Evolutionary conservation across 192 early-diverging fungal species (phyloP).

Genomic region (Globomyces pollinis-pini): DNA sequence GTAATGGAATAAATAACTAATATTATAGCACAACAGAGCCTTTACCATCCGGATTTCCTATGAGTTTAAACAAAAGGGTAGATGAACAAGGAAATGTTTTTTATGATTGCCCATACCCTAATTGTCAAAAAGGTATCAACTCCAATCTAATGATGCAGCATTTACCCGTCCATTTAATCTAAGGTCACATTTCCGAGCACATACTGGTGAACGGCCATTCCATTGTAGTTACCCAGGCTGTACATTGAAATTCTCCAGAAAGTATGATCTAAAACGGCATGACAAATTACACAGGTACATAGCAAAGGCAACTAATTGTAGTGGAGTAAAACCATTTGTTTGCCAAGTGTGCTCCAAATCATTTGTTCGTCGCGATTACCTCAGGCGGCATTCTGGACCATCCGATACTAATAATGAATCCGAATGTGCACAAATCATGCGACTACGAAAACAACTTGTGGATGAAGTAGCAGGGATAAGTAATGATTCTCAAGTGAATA

Average conservation of each 20-base stretch:
- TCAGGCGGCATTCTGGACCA: slow-evolving; percentile 25
- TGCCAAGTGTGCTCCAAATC: slow-evolving; percentile 30
- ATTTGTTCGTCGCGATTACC: slow-evolving; percentile 33
- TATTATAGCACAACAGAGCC: too few relatives aligned
- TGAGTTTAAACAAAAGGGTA: too few relatives aligned
- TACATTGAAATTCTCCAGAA: slow-evolving; percentile 70
- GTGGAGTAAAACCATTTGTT: slow-evolving; percentile 27
- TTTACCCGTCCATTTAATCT: slow-evolving; percentile 66
- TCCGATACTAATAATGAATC: slow-evolving; percentile 15
- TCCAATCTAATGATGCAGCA: slow-evolving; percentile 10
- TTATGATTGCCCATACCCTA: slow-evolving; percentile 36
- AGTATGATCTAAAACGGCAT: slow-evolving; percentile 87
- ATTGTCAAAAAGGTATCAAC: slow-evolving; percentile 25
- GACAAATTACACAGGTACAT: slow-evolving; percentile 30
- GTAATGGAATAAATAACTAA: too few relatives aligned
- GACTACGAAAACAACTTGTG: background rate
- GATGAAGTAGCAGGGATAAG: too few relatives aligned
- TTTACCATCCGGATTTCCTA: too few relatives aligned
- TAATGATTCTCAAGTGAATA: too few relatives aligned
- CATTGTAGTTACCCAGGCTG: slow-evolving; percentile 52
- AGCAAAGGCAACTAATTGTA: background rate
- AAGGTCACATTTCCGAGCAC: slow-evolving; percentile 57
- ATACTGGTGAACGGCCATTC: slow-evolving; percentile 60
- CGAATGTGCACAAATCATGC: slow-evolving; percentile 8
- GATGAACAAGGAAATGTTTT: slow-evolving; percentile 19